Conservation (phyloP, 495 filamentous ascomycete genomes). For the Mytilinidion resinicola region DNA sequence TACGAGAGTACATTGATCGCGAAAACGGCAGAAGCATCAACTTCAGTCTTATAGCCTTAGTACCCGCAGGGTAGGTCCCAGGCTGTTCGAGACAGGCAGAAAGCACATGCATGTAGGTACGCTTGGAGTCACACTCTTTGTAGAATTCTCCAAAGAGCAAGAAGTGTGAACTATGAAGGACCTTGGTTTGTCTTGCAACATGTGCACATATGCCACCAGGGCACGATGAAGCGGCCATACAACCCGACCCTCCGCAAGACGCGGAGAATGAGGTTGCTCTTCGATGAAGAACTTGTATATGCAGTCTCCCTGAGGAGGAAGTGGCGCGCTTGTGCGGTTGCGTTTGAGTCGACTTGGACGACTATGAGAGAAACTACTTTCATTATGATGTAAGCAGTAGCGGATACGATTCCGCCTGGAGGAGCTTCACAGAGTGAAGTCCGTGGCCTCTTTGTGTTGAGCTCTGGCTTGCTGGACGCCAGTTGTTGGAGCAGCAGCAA, state of each 20-base stretch:
- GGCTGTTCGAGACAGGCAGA: too few species aligned
- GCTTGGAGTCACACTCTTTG: conserved; percentile 34
- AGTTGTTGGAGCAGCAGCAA: too few species aligned
- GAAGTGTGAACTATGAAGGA: conserved; percentile 36
- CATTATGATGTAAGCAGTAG: too few species aligned
- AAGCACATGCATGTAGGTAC: conserved; percentile 23
- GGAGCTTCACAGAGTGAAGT: too few species aligned
- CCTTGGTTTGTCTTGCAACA: conserved; percentile 31
- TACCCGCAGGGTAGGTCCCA: not conserved
- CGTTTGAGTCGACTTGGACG: not conserved
- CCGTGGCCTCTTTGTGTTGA: too few species aligned
- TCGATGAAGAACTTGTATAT: conserved; percentile 20
- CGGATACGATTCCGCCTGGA: too few species aligned
- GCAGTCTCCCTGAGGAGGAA: conserved; percentile 15
- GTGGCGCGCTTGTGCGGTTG: conserved; percentile 29
- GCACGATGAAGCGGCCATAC: conserved; percentile 22
- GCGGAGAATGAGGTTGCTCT: conserved; percentile 26
- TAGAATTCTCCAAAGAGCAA: conserved; percentile 22
- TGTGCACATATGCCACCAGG: conserved; percentile 11
- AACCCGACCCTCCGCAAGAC: conserved; percentile 23
- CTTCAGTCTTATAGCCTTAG: conserved; percentile 33
- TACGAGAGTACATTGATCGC: conserved; percentile 15
- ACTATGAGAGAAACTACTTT: not conserved
- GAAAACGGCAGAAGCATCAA: conserved; percentile 11
- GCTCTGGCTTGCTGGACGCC: too few species aligned